Base-by-base conservation (phyloP, 2,329 filamentous ascomycete genomes). In the Aschersonia sp. region DNA sequence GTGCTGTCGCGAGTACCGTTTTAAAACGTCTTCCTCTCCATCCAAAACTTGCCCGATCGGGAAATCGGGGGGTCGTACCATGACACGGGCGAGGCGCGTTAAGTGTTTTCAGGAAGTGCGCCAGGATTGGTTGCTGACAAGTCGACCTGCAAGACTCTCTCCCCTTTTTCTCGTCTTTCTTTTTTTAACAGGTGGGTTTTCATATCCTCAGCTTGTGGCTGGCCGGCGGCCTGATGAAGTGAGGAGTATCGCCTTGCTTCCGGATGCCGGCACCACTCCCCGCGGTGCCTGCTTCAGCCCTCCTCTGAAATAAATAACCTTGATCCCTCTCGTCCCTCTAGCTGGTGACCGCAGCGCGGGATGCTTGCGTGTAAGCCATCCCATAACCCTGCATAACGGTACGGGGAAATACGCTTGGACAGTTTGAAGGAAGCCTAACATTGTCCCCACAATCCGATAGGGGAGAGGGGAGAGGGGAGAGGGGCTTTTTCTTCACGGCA, bases 1-100 rank as follows among this genome's bases (percentile, higher is more conserved):
- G 58, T 56, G 47, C 48, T 56, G 62, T 65, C 62, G 62, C 62
- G 61, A 49, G 51, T 61, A 46, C 53, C 51, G 58, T 59, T 58
- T 62, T 58, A 55, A 45, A 35, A 48, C 48, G 48, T 51, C 44
- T 51, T 52, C 50, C 46, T 50, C 40, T 35, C 46, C 35, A 30
- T 31, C 39, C n/a, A 10, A 22, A 30, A 35, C 49, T 51, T 49
- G 44, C 51, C 51, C 47, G 46, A 44, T 50, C 39, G 41, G 50
- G 50, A 35, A 50, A 51, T 47, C 39, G 37, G 35, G 46, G 43
- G 42, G 11, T 8, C 35, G 35, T 31, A 37, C 35, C 35, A 37
- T 12, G 35, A 37, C 35, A 12, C 22, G 22, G 22, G 22, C 22
- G 22, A 22, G 22, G 22, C 22, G 22, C 22, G 22, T 22, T 22